A percentile compares a stretch with the other conserved stretches of the same genome.
phyloP scores from a whole-genome alignment of 176 grass and related monocot genomes.

The Avena eriantha region DNA sequence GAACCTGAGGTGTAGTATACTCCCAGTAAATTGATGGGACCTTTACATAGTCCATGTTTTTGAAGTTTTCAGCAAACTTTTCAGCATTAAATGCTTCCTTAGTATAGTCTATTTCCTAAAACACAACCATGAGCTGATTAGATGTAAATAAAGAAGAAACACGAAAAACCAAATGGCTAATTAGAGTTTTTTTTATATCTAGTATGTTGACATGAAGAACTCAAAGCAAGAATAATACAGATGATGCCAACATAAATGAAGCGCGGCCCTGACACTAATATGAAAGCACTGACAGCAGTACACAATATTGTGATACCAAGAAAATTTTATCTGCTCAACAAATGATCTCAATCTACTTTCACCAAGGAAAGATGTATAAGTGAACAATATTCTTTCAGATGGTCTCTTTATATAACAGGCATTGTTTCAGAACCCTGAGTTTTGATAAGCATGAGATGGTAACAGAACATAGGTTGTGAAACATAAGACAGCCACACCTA shows the following conservation, averaged over 20 bases:
- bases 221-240: neutral
- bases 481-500: neutral
- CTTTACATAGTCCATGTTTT: constrained; percentile 86
- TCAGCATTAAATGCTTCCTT: constrained; percentile 98
- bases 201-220: neutral
- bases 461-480: constrained; percentile 22
- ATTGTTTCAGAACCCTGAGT: neutral
- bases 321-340: constrained; percentile 6
- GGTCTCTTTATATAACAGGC: neutral
- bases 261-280: neutral
- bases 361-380: constrained; percentile 13
- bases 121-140: constrained; percentile 36
- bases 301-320: neutral
- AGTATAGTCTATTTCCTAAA: constrained; percentile 99
- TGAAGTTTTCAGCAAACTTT: constrained; percentile 90
- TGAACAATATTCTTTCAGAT: constrained; percentile 9
- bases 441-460: constrained; percentile 27
- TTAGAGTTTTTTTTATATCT: neutral
- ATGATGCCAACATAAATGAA: constrained; percentile 1
- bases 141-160: constrained; percentile 31
- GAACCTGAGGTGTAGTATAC: constrained; percentile 96
- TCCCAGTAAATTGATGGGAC: constrained; percentile 91
- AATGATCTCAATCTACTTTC: constrained; percentile 4
- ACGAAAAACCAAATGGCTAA: neutral
- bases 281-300: neutral